Evolutionary conservation across 2,329 filamentous ascomycete species (phyloP), one percentile per base, ranked within the genome.

Genomic region (Pestalotiopsis sp.): DNA sequence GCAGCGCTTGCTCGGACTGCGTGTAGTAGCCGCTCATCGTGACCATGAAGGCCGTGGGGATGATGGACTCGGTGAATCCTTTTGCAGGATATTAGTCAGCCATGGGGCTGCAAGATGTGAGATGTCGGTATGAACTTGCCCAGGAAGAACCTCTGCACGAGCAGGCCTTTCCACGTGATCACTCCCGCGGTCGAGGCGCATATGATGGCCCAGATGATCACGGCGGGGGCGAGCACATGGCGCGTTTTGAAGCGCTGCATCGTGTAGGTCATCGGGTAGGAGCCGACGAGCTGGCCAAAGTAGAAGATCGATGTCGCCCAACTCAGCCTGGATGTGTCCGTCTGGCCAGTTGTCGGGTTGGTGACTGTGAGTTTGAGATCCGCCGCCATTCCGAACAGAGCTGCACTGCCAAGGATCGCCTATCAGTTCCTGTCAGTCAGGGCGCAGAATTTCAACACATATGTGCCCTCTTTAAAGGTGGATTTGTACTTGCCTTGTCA

Each of bases 231-330:
- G 2, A 94, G 84, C 1, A 92, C 86, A 61, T 85, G 84, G n/a
- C 89, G 86, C 1, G 89, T 84, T 69, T 89, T 83, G 81, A 93
- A 92, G 23, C 88, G 87, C 78, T 94, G 92, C 1, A 93, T 82
- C 0, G 87, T 82, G 69, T 91, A 93, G 0, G 90, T 91, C 87
- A 94, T 89, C 1, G 92, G 92, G 71, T 93, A 94, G 3, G 92
- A 81, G 0, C 92, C 92, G 0, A 87, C 89, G 2, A 95, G 84
- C 91, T 93, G 92, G 49, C 92, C 92, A 72, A 94, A 94, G 81
- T 94, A 94, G 82, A 94, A 94, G 74, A 94, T 84, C 0, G 91
- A 94, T 0, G 91, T 94, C 2, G 92, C 92, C 92, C 92, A 94
- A 72, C 87, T 90, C 38, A 94, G 85, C 12, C 92, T 86, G 0